phyloP scores from a whole-genome alignment of 495 filamentous ascomycete genomes.

The Neurospora sp. region DNA sequence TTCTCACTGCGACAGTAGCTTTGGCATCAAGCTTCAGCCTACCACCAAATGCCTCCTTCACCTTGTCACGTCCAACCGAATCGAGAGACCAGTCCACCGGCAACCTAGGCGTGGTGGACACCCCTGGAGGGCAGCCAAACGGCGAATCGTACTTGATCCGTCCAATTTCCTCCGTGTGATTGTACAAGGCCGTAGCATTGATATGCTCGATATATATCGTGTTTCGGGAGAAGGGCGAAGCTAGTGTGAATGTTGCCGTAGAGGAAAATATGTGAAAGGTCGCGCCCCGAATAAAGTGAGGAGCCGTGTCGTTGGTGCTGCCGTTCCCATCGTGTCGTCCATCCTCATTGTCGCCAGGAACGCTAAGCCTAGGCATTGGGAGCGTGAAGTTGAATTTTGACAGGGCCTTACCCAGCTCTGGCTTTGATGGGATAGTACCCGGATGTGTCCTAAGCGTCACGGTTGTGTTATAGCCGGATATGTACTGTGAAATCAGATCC shows the following conservation, averaged over 20 bases:
- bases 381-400: constrained; percentile 57
- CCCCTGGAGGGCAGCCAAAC: constrained; percentile 70
- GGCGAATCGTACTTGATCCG: constrained; percentile 61
- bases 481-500: constrained; percentile 70
- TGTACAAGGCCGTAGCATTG: constrained; percentile 78
- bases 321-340: not conserved
- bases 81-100: constrained; percentile 72
- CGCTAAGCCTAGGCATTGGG: constrained; percentile 53
- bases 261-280: constrained; percentile 81
- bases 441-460: constrained; percentile 60
- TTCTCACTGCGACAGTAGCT: constrained; percentile 57
- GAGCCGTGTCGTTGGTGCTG: constrained; percentile 21
- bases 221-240: constrained; percentile 63
- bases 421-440: constrained; percentile 62
- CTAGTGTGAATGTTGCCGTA: constrained; percentile 73
- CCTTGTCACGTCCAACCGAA: constrained; percentile 70
- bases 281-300: constrained; percentile 72
- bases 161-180: constrained; percentile 66
- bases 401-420: constrained; percentile 60
- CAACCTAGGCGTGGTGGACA: constrained; percentile 57
- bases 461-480: constrained; percentile 79
- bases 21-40: constrained; percentile 66
- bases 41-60: constrained; percentile 79
- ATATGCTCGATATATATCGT: constrained; percentile 66
- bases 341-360: constrained; percentile 38